A percentile compares a stretch with the other conserved stretches of the same genome.
Evolutionary conservation across 2,329 filamentous ascomycete species (phyloP).

Genomic region (Cladosporium colombiae): DNA sequence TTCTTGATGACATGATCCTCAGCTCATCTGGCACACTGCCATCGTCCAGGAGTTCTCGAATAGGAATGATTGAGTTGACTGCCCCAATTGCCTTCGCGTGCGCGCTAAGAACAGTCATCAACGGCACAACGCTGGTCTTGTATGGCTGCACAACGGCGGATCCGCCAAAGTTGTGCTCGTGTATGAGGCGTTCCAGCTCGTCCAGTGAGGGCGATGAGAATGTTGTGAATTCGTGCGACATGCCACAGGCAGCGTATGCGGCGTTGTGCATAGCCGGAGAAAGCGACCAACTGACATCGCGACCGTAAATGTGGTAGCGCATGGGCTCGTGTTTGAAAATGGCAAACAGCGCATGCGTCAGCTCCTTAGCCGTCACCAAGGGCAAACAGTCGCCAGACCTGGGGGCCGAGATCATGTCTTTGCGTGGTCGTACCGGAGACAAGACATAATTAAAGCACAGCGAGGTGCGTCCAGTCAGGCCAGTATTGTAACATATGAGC

Average conservation of each 20-base stretch:
- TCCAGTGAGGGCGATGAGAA: slow-evolving; percentile 64
- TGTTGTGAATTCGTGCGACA: slow-evolving; percentile 68
- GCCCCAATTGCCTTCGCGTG: slow-evolving; percentile 75
- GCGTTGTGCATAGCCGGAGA: slow-evolving; percentile 78
- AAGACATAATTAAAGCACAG: slow-evolving; percentile 67
- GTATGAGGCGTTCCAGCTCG: slow-evolving; percentile 64
- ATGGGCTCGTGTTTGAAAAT: slow-evolving; percentile 69
- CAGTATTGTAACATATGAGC: slow-evolving; percentile 55
- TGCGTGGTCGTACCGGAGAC: slow-evolving; percentile 52
- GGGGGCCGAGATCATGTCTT: slow-evolving; percentile 4
- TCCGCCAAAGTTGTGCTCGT: slow-evolving; percentile 69
- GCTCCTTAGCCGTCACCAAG: slow-evolving; percentile 62
- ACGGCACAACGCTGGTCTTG: slow-evolving; percentile 69
- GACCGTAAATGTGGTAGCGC: slow-evolving; percentile 74
- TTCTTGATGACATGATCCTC: slow-evolving; percentile 58
- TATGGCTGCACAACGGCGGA: slow-evolving; percentile 72
- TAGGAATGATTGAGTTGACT: slow-evolving; percentile 73
- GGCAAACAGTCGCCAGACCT: slow-evolving; percentile 31
- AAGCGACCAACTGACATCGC: slow-evolving; percentile 69
- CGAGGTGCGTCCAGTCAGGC: slow-evolving; percentile 62
- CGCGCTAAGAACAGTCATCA: slow-evolving; percentile 66
- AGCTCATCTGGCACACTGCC: slow-evolving; percentile 58
- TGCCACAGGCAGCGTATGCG: slow-evolving; percentile 65
- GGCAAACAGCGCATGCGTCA: slow-evolving; percentile 65
- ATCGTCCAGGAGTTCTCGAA: slow-evolving; percentile 61